Conservation (phyloP, 768 basidiomycete species). For the Dictyophora rubrovolvata region DNA sequence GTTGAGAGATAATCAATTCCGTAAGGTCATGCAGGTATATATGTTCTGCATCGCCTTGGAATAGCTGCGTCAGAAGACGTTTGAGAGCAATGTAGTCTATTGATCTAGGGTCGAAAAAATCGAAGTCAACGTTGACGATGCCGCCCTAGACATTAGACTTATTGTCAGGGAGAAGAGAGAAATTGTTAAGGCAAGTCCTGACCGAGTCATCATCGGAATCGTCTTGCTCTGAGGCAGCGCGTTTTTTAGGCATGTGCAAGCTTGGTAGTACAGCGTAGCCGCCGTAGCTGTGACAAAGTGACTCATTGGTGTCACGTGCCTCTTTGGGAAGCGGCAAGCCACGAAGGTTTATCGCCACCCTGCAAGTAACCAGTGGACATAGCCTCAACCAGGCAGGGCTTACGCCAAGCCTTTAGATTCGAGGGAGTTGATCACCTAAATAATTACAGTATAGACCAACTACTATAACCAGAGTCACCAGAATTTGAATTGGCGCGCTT, state of each 20-base stretch:
- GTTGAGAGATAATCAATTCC: conserved; percentile 68
- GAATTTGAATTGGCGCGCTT: too few species aligned
- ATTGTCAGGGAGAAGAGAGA: background rate
- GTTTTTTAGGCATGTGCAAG: background rate
- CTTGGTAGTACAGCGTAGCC: too few species aligned
- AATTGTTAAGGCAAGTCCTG: background rate
- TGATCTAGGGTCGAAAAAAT: conserved; percentile 84
- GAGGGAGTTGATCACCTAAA: too few species aligned
- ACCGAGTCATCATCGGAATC: background rate
- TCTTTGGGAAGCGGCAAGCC: too few species aligned
- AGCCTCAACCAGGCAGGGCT: too few species aligned
- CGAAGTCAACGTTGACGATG: conserved; percentile 82
- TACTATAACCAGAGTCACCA: too few species aligned
- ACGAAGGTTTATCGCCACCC: too few species aligned
- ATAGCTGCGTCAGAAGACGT: conserved; percentile 34
- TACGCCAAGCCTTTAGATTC: too few species aligned
- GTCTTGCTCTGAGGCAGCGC: background rate
- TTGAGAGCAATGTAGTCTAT: conserved; percentile 71
- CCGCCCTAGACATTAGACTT: conserved; percentile 27
- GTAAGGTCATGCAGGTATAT: conserved; percentile 67
- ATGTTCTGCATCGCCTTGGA: conserved; percentile 61
- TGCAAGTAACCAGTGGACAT: too few species aligned
- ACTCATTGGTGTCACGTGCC: too few species aligned
- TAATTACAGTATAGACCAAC: too few species aligned
- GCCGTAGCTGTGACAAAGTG: too few species aligned